These are phyloP conservation scores for Colletotrichum salicis DNA, from an alignment of 2,329 filamentous ascomycete species.

Conservation along the genomic window DNA sequence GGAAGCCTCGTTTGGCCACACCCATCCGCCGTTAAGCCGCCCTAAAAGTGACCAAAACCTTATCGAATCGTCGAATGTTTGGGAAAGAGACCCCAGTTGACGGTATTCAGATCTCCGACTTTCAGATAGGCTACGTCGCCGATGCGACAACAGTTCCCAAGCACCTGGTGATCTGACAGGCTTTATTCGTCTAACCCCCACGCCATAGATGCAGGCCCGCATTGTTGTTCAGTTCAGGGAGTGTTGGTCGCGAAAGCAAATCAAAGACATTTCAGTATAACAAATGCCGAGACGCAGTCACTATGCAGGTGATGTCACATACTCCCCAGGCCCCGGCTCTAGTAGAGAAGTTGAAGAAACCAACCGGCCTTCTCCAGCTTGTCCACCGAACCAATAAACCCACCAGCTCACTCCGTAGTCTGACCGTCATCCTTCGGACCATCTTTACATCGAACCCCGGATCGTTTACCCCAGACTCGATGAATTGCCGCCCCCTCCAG, in stretches of 20 bases:
- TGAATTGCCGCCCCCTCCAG: not conserved
- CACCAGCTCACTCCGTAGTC: not conserved
- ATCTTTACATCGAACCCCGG: slow-evolving; percentile 31
- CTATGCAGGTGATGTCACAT: not conserved
- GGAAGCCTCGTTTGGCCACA: not conserved
- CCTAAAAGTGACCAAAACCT: not conserved
- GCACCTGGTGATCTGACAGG: too few relatives aligned
- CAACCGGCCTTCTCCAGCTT: not conserved
- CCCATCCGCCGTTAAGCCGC: not conserved
- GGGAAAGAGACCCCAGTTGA: not conserved
- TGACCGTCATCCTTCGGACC: slow-evolving; percentile 23
- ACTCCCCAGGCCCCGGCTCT: not conserved
- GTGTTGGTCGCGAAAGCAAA: not conserved
- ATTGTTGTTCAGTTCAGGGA: too few relatives aligned
- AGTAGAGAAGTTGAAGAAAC: too few relatives aligned
- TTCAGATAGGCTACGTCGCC: not conserved
- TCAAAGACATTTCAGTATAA: not conserved
- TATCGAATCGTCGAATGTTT: not conserved
- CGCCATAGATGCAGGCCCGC: too few relatives aligned
- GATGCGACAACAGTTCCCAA: not conserved
- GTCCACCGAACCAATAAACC: not conserved
- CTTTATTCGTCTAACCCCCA: too few relatives aligned
- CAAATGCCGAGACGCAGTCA: not conserved
- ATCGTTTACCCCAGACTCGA: not conserved
- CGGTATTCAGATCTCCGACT: not conserved